These are phyloP conservation scores for Myriosclerotinia curreyana DNA, from an alignment of 2,329 filamentous ascomycete genomes.

Conservation along the genomic window DNA sequence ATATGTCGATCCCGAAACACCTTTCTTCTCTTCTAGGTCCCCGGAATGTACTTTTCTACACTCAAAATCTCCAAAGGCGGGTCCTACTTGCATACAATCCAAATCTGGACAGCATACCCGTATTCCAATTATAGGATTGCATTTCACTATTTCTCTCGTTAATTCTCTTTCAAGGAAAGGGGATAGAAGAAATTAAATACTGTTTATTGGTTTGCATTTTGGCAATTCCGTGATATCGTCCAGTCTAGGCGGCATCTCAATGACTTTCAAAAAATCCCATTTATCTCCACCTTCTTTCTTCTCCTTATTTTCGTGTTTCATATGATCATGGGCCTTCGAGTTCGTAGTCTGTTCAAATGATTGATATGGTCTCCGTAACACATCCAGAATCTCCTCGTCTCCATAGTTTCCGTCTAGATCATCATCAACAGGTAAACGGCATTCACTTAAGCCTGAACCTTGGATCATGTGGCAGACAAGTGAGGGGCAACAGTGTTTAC, in stretches of 20 bases:
- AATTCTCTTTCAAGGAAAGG: neutral
- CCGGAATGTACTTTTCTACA: neutral
- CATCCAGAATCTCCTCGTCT: neutral
- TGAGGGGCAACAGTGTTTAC: neutral
- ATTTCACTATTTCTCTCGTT: neutral
- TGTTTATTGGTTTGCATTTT: constrained; percentile 6
- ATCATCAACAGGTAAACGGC: neutral
- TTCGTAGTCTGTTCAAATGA: neutral
- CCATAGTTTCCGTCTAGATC: neutral
- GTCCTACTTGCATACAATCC: neutral
- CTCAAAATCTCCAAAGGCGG: constrained; percentile 1
- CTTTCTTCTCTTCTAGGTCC: neutral
- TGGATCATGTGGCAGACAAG: neutral
- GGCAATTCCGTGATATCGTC: constrained; percentile 14
- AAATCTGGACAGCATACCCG: constrained; percentile 6
- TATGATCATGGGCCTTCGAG: neutral
- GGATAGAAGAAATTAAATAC: neutral
- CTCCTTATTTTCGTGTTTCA: neutral
- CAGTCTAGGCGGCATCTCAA: neutral
- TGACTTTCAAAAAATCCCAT: neutral
- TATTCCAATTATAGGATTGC: neutral
- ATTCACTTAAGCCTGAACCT: neutral
- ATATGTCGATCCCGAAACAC: neutral
- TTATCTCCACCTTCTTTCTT: neutral
- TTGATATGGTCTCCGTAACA: neutral